phyloP scores from a whole-genome alignment of 768 basidiomycete genomes.

The Chalciporus piperatus region DNA sequence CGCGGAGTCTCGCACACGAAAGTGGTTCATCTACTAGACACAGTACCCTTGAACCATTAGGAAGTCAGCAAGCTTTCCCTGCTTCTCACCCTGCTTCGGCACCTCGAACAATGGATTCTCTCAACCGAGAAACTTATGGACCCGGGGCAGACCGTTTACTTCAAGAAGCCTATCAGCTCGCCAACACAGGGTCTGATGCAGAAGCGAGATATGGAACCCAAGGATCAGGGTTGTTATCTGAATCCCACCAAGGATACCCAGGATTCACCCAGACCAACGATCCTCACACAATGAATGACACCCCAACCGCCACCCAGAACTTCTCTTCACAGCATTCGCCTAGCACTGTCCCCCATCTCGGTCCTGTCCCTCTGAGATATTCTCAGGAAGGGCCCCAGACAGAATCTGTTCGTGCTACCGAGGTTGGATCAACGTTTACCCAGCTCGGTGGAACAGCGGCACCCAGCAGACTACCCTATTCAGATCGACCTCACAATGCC shows the following conservation, averaged over 20 bases:
- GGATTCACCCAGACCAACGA: background rate
- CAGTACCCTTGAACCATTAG: background rate
- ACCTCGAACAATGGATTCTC: background rate
- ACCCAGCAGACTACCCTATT: background rate
- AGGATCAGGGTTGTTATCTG: slow-evolving; percentile 6
- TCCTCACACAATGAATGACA: slow-evolving; percentile 2
- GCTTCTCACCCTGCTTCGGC: slow-evolving; percentile 8
- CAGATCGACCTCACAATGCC: background rate
- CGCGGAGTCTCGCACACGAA: slow-evolving; percentile 3
- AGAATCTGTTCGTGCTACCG: background rate
- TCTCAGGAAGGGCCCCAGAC: slow-evolving; percentile 4
- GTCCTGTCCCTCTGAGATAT: background rate
- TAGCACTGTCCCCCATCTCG: background rate
- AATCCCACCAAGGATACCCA: slow-evolving; percentile 1
- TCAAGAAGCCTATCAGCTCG: slow-evolving; percentile 8
- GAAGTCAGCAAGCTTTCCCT: background rate
- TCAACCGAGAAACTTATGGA: slow-evolving; percentile 4
- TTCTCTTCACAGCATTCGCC: slow-evolving; percentile 4
- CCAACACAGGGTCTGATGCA: slow-evolving; percentile 2
- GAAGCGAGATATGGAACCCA: slow-evolving; percentile 10
- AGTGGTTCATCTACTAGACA: background rate
- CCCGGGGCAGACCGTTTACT: background rate
- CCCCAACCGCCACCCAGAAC: background rate
- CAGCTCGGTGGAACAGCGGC: background rate
- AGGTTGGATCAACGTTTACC: background rate